A percentile compares a stretch with the other conserved stretches of the same genome.
Conservation (phyloP, 345 rosid genomes). For the Nasturtium officinale region DNA sequence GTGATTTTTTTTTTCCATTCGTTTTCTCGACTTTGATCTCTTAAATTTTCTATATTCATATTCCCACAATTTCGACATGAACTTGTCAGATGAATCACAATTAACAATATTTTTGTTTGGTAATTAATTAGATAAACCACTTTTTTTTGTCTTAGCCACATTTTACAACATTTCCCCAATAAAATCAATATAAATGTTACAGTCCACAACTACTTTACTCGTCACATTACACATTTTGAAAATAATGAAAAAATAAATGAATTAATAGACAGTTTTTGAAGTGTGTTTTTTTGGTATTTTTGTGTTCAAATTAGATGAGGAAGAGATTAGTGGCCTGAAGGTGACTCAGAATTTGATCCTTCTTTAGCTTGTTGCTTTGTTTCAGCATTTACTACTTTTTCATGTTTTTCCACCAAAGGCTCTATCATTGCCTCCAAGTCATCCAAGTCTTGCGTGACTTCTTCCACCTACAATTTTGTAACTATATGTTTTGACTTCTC, state of each 20-base stretch:
- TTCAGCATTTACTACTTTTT: constrained; percentile 32
- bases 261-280: neutral
- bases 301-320: constrained; percentile 9
- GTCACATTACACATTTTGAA: neutral
- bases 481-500: constrained; percentile 1
- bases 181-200: neutral
- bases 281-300: neutral
- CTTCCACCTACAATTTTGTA: constrained; percentile 51
- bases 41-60: neutral
- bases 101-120: neutral
- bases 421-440: constrained; percentile 61
- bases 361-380: constrained; percentile 29
- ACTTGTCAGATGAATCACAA: neutral
- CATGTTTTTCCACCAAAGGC: constrained; percentile 47
- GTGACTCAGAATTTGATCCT: constrained; percentile 26
- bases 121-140: neutral
- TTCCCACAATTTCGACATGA: neutral
- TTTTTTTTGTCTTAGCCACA: neutral
- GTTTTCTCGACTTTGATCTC: neutral
- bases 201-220: neutral
- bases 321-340: constrained; percentile 33
- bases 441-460: constrained; percentile 53
- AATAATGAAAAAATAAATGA: constrained; percentile 1
- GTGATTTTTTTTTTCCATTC: neutral
- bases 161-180: neutral